Conservation (phyloP, 306 rosid genomes). For the Rosa persica region DNA sequence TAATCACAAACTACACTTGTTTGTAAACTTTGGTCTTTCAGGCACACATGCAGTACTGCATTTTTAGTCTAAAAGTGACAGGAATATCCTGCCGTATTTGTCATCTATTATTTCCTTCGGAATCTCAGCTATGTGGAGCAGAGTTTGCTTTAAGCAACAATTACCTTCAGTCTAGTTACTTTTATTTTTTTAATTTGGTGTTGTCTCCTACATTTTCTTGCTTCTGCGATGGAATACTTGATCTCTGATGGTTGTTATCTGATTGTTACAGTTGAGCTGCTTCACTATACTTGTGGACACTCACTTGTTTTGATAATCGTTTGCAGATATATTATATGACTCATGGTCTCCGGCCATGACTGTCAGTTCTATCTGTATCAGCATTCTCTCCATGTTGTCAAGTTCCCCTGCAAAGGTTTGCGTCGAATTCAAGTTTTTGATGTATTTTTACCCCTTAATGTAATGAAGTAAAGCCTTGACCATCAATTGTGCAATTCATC, state of each 20-base stretch:
- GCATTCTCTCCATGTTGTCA: conserved; percentile 46
- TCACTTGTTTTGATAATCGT: neutral
- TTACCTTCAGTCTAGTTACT: neutral
- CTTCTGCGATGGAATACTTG: neutral
- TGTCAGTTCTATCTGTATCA: conserved; percentile 39
- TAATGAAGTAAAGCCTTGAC: neutral
- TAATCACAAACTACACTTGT: neutral
- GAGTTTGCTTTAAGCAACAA: conserved; percentile 9
- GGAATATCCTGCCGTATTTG: neutral
- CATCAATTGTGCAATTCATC: neutral
- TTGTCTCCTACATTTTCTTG: neutral
- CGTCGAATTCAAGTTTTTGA: neutral
- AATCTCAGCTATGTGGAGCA: neutral
- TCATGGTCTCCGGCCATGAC: conserved; percentile 53
- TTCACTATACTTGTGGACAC: neutral
- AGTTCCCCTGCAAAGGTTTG: conserved; percentile 44
- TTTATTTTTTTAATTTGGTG: neutral
- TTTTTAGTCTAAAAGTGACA: neutral
- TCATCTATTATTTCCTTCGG: neutral
- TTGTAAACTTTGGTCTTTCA: neutral
- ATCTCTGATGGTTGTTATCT: neutral
- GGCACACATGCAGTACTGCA: neutral
- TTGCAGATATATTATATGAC: conserved; percentile 44
- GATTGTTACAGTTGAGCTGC: neutral
- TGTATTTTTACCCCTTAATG: neutral